Conservation (phyloP, 176 grass and related monocot species). For the Carex kokanica region DNA sequence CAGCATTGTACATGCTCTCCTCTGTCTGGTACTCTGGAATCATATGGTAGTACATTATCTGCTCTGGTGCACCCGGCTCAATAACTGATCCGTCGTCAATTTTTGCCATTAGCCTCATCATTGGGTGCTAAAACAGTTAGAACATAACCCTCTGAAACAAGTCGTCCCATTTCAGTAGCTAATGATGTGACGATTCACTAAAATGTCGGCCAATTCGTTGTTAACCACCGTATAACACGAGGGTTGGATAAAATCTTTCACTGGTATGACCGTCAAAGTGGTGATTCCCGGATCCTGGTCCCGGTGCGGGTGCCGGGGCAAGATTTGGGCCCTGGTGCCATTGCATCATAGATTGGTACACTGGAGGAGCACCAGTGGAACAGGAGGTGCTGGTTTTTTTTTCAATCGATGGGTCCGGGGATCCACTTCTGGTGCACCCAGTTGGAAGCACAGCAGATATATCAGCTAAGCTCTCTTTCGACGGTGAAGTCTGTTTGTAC, state of each 20-base stretch:
- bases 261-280: constrained; percentile 72
- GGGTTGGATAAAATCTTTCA: constrained; percentile 95
- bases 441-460: constrained; percentile 82
- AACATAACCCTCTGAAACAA: constrained; percentile 86
- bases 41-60: constrained; percentile 97
- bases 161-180: constrained; percentile 84
- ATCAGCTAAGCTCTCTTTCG: constrained; percentile 69
- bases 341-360: constrained; percentile 64
- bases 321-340: constrained; percentile 60
- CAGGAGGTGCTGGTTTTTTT: constrained; percentile 65
- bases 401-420: constrained; percentile 84
- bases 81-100: constrained; percentile 88
- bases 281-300: constrained; percentile 46
- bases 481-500: constrained; percentile 88
- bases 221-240: constrained; percentile 85
- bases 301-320: constrained; percentile 46
- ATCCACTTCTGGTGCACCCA: constrained; percentile 71
- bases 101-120: constrained; percentile 79
- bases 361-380: constrained; percentile 44
- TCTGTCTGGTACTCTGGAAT: constrained; percentile 97
- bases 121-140: constrained; percentile 89
- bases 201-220: constrained; percentile 89
- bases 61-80: constrained; percentile 83
- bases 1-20: constrained; percentile 99
- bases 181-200: constrained; percentile 91